phyloP scores from a whole-genome alignment of 2,329 filamentous ascomycete genomes.

The Sarocladium oryzae region DNA sequence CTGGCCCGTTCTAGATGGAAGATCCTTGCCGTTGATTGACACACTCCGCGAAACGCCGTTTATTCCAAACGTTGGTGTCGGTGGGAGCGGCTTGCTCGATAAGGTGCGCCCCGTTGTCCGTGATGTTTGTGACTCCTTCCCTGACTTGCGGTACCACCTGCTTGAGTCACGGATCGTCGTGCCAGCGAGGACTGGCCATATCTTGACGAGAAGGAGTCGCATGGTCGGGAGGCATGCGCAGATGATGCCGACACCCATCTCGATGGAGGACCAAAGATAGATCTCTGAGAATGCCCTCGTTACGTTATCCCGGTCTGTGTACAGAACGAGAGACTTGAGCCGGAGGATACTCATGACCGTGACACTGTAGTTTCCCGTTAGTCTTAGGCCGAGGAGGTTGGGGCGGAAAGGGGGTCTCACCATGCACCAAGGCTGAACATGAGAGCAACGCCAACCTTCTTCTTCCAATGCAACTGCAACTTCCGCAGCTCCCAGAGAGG shows the following conservation, averaged over 20 bases:
- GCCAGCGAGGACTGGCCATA: constrained; percentile 11
- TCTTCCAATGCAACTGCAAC: constrained; percentile 34
- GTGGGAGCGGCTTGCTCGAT: neutral
- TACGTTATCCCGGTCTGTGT: constrained; percentile 11
- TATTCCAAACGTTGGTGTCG: neutral
- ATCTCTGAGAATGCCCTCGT: constrained; percentile 16
- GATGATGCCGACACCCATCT: constrained; percentile 19
- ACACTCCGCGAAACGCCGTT: neutral
- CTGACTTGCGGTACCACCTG: neutral
- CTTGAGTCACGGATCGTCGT: neutral
- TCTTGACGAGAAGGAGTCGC: constrained; percentile 16
- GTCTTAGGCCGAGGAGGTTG: too few species aligned
- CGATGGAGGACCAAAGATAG: constrained; percentile 19
- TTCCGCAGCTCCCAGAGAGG: constrained; percentile 34
- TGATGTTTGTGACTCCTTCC: neutral
- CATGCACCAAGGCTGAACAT: constrained; percentile 40
- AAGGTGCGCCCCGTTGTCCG: neutral
- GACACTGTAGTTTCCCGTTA: neutral
- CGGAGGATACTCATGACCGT: constrained; percentile 6
- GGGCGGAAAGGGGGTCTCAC: constrained; percentile 16
- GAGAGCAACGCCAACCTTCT: constrained; percentile 34
- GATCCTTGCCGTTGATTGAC: neutral
- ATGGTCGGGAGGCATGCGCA: constrained; percentile 20
- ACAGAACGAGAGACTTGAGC: constrained; percentile 2
- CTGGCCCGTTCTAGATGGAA: neutral